Conservation (phyloP, 352 stramenopile genomes). For the Pythium vanterpoolii region DNA sequence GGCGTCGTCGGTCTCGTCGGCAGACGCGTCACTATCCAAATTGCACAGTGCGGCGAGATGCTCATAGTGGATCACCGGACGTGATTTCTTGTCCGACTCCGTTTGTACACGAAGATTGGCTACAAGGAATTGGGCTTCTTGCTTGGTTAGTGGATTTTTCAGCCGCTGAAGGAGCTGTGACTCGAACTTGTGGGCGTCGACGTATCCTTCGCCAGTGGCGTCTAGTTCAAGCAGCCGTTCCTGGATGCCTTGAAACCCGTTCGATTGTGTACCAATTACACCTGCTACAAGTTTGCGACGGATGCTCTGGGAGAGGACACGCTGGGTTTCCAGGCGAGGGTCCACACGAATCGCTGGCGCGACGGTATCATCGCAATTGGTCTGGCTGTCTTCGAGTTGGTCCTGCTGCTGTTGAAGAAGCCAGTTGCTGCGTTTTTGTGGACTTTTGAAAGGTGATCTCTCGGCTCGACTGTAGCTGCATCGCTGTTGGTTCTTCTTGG, state of each 20-base stretch:
- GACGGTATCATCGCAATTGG: neutral
- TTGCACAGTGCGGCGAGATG: slow-evolving; percentile 43
- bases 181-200: slow-evolving; percentile 37
- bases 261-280: slow-evolving; percentile 24
- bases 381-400: neutral
- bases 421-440: slow-evolving; percentile 10
- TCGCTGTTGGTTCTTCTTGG: neutral
- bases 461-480: neutral
- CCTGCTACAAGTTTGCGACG: slow-evolving; percentile 53
- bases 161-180: slow-evolving; percentile 40
- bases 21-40: slow-evolving; percentile 51
- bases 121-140: slow-evolving; percentile 49
- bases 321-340: slow-evolving; percentile 43
- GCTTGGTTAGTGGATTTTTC: slow-evolving; percentile 35
- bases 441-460: slow-evolving; percentile 12
- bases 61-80: slow-evolving; percentile 45
- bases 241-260: slow-evolving; percentile 46
- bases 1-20: slow-evolving; percentile 31
- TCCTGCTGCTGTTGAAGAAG: slow-evolving; percentile 10
- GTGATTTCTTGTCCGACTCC: slow-evolving; percentile 7
- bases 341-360: slow-evolving; percentile 38
- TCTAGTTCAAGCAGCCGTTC: slow-evolving; percentile 41
- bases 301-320: slow-evolving; percentile 41
- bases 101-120: slow-evolving; percentile 31
- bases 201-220: slow-evolving; percentile 29